Percentiles rank a stretch among this genome's conserved stretches.
Evolutionary conservation across 202 grass and related monocot genomes (phyloP).

Genomic region (Panicum hallii): DNA sequence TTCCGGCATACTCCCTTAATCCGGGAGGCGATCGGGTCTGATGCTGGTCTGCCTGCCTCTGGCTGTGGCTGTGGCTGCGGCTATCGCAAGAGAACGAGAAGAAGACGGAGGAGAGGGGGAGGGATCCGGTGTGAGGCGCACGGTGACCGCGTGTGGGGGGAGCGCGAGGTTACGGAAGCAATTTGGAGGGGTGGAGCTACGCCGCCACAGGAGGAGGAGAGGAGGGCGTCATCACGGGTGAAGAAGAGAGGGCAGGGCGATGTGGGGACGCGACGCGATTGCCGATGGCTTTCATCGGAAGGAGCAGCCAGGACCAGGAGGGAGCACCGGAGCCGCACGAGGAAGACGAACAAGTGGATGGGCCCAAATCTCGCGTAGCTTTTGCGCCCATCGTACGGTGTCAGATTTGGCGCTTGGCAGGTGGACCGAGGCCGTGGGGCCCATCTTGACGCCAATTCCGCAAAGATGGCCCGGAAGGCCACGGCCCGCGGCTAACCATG

Average conservation of each 20-base stretch:
- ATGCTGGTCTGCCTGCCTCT: not conserved
- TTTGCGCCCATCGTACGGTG: too few relatives aligned
- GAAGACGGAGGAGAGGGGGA: not conserved
- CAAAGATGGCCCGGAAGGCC: too few relatives aligned
- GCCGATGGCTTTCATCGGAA: not conserved
- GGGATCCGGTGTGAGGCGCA: constrained; percentile 5
- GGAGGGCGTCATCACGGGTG: not conserved
- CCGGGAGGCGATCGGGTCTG: not conserved
- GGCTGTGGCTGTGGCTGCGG: too few relatives aligned
- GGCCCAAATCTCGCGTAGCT: too few relatives aligned
- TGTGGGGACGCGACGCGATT: not conserved
- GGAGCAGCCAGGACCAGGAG: not conserved
- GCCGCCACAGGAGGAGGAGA: not conserved
- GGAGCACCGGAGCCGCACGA: not conserved
- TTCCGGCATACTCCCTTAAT: constrained; percentile 16
- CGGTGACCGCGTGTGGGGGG: not conserved
- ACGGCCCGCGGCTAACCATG: too few relatives aligned
- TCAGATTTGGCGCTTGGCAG: too few relatives aligned
- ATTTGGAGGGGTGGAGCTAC: not conserved
- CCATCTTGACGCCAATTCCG: too few relatives aligned
- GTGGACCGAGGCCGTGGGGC: too few relatives aligned
- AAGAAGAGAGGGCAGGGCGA: not conserved
- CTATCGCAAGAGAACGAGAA: not conserved
- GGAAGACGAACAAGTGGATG: not conserved
- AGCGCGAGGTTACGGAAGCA: not conserved